Base-by-base conservation (phyloP, 306 rosid genomes). In the Quercus agrifolia region DNA sequence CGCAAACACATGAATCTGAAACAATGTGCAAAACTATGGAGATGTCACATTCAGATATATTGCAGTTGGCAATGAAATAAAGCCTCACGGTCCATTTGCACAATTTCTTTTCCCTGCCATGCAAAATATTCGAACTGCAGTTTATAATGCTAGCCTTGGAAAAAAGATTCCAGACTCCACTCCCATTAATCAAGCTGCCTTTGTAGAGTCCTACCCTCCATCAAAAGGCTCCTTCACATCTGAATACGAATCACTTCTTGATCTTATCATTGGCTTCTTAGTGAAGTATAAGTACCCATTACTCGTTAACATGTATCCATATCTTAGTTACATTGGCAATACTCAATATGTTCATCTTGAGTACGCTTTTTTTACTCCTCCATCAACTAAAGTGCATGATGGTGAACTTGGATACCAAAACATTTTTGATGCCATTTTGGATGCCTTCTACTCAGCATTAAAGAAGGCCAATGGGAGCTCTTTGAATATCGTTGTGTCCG, bases 61-160 rank as follows among this genome's bases (percentile, higher is more conserved):
- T 14, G 75, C 84, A 0, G 90, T 90, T 12, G 93, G 91, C 27
- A 90, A 90, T 25, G 91, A 90, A 66, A 71, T 87, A 4, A 25
- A 71, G 3, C 84, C 88, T 2, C 3, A 10, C 2, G 64, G 64
- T 2, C 41, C 71, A 8, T 44, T 0, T 15, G 81, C 90, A 54
- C 28, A 2, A 0, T 83, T 30, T 77, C 76, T 84, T 31, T 56
- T 77, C 21, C 80, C 86, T 0, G 91, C 89, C n/a, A 80, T 89
- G 84, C 75, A 78, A 30, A 89, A 84, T 67, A 56, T 89, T n/a
- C 87, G 81, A 11, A 82, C 6, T 1, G 90, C 88, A 9, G 44
- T 90, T 17, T 19, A 69, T 44, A 14, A 56, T 0, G 84, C 87
- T 19, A 75, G 77, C 20, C 74, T 84, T 5, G 59, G 28, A 3